Conservation (phyloP, 345 rosid genomes). For the Raphanus raphanistrum region DNA sequence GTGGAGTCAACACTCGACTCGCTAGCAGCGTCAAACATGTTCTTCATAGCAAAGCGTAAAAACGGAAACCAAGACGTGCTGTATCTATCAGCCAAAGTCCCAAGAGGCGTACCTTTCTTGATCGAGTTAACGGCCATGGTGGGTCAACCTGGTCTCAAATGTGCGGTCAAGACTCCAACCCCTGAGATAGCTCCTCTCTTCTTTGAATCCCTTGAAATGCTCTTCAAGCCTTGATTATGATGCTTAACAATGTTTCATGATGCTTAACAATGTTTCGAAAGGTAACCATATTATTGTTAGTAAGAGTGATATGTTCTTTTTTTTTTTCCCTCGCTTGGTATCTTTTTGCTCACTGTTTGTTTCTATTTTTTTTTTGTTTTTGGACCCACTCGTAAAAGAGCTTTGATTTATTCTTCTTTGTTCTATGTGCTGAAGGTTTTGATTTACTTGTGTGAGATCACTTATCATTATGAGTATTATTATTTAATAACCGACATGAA, state of each 20-base stretch:
- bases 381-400: background rate
- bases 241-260: no score
- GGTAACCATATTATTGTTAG: background rate
- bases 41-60: constrained; percentile 82
- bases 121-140: constrained; percentile 71
- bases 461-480: background rate
- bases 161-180: constrained; percentile 87
- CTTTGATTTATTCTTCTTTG: background rate
- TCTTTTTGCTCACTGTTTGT: constrained; percentile 10
- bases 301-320: background rate
- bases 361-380: constrained; percentile 13
- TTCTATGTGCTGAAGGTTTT: background rate
- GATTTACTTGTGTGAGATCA: constrained; percentile 10
- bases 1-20: constrained; percentile 65
- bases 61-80: constrained; percentile 85
- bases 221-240: constrained; percentile 45
- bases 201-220: constrained; percentile 76
- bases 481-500: constrained; percentile 27
- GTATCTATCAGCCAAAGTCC: constrained; percentile 81
- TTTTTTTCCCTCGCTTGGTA: constrained; percentile 9
- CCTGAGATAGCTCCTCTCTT: constrained; percentile 79
- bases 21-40: constrained; percentile 74
- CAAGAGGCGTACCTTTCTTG: constrained; percentile 72
- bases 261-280: background rate
- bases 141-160: constrained; percentile 74